phyloP scores from a whole-genome alignment of 257 asterid genomes.

The Solanum medicagineum region DNA sequence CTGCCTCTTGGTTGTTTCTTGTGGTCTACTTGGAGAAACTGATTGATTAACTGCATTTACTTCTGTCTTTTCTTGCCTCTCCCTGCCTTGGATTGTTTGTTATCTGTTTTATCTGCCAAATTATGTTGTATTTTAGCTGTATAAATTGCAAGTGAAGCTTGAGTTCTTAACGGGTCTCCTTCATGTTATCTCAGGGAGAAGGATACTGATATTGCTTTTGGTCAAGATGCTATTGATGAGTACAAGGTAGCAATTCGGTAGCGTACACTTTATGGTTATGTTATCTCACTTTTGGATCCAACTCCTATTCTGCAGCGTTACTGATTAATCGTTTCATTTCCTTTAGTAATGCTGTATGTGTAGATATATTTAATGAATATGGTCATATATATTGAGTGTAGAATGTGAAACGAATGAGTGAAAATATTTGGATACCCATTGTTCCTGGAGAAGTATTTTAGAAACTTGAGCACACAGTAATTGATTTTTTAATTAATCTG shows the following conservation, averaged over 20 bases:
- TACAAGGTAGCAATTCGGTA: slow-evolving; percentile 51
- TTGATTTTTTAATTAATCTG: neutral
- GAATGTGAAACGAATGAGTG: neutral
- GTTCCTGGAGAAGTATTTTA: neutral
- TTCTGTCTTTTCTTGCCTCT: neutral
- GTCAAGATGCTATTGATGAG: slow-evolving; percentile 95
- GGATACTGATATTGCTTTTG: slow-evolving; percentile 77
- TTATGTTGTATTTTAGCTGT: neutral
- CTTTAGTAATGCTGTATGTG: neutral
- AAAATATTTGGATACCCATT: neutral
- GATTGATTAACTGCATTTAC: neutral
- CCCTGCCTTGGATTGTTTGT: neutral
- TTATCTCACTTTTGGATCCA: neutral
- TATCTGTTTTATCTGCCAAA: neutral
- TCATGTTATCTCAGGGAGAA: slow-evolving; percentile 63
- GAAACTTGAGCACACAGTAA: neutral
- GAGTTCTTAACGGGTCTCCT: slow-evolving; percentile 3
- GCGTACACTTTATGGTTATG: neutral
- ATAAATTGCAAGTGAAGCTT: neutral
- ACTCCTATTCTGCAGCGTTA: neutral
- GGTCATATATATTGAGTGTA: neutral
- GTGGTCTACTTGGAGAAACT: neutral
- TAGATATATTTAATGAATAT: neutral
- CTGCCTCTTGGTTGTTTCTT: neutral
- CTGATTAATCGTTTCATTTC: neutral